Evolutionary conservation across 352 stramenopile species (phyloP).

Genomic region (Phytophthora fragariaefolia): DNA sequence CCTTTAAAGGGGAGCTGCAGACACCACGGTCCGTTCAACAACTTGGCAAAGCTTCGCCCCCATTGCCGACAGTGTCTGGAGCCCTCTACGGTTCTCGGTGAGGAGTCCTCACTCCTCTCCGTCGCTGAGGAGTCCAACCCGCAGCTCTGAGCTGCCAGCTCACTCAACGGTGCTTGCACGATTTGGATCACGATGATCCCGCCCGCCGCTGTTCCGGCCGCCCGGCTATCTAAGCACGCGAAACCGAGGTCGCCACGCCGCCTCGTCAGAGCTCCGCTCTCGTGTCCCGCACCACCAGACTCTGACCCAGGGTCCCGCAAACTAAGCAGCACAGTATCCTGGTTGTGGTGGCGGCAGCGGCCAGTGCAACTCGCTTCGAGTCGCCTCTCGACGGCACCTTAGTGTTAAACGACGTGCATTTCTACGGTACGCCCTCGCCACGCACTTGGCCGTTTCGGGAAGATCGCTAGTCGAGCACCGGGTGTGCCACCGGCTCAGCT

Average conservation of each 20-base stretch:
- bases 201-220: slow-evolving; percentile 16
- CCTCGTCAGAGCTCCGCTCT: slow-evolving; percentile 7
- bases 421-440: not conserved
- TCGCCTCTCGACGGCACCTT: too few species aligned
- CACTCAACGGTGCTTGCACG: slow-evolving; percentile 14
- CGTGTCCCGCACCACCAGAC: not conserved
- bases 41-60: too few species aligned
- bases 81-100: too few species aligned
- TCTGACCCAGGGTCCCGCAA: not conserved
- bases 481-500: not conserved
- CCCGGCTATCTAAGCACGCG: slow-evolving; percentile 8
- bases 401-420: slow-evolving; percentile 4
- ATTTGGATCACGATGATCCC: slow-evolving; percentile 26
- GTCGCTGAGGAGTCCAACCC: too few species aligned
- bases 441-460: not conserved
- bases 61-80: too few species aligned
- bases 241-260: slow-evolving; percentile 11
- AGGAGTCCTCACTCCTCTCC: too few species aligned
- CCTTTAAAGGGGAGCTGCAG: too few species aligned
- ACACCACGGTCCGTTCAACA: too few species aligned
- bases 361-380: not conserved
- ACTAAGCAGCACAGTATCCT: not conserved
- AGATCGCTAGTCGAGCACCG: not conserved
- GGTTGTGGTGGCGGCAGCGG: not conserved
- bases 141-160: too few species aligned